These are phyloP conservation scores for Acacia melanoxylon DNA, from an alignment of 306 rosid species.

Conservation along the genomic window DNA sequence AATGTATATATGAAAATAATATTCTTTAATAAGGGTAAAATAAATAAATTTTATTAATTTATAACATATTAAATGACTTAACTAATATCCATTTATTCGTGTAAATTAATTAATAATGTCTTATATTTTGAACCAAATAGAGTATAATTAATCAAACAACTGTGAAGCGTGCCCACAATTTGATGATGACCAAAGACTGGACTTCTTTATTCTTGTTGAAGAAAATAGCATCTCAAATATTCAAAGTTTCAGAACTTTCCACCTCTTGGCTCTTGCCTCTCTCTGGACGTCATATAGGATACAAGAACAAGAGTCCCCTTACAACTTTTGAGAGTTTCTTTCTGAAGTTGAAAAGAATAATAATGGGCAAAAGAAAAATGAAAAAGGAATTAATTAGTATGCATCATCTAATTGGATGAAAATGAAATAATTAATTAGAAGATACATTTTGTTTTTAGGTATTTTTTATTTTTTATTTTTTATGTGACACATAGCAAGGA, in stretches of 20 bases:
- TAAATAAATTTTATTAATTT: no score
- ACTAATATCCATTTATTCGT: no score
- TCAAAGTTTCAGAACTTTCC: neutral
- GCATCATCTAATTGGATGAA: neutral
- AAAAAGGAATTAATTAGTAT: neutral
- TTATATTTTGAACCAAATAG: no score
- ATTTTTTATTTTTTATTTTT: no score
- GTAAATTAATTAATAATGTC: no score
- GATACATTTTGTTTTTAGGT: neutral
- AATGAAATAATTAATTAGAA: neutral
- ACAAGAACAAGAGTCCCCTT: constrained; percentile 12
- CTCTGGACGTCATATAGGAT: neutral
- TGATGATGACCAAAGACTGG: neutral
- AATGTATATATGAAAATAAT: no score
- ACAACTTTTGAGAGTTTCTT: constrained; percentile 10
- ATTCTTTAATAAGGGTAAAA: no score
- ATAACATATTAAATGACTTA: no score
- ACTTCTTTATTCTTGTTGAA: neutral
- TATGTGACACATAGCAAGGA: neutral
- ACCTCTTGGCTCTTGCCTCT: neutral
- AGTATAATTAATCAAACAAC: no score
- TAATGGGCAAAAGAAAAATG: neutral
- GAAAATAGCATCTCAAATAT: neutral
- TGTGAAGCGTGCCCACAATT: neutral
- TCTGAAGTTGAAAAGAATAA: neutral